Conservation (phyloP, 129 eudicot species). For the Saussurea involucrata region DNA sequence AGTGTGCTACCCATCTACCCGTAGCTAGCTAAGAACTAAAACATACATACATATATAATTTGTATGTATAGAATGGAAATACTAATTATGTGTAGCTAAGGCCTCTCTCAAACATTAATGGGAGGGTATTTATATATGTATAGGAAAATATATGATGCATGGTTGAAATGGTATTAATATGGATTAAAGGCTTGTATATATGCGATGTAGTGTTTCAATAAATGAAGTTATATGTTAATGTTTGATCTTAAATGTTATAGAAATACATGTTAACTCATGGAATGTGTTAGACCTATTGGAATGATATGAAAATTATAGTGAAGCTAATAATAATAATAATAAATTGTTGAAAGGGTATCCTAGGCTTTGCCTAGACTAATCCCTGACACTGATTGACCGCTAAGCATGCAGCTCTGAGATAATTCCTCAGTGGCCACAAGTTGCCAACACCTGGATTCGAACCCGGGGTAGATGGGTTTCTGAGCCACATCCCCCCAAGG, state of each 20-base stretch:
- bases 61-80: neutral
- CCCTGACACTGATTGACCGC: too few relatives aligned
- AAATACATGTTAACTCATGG: neutral
- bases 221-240: neutral
- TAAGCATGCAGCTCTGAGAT: too few relatives aligned
- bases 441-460: too few relatives aligned
- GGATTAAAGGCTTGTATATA: too few relatives aligned
- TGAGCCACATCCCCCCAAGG: too few relatives aligned
- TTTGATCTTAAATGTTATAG: too few relatives aligned
- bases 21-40: neutral
- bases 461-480: too few relatives aligned
- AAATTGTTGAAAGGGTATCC: too few relatives aligned
- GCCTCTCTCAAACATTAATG: slow-evolving; percentile 2
- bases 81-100: neutral
- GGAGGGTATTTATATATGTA: slow-evolving; percentile 8
- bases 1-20: neutral
- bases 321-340: too few relatives aligned
- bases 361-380: too few relatives aligned
- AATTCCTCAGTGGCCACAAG: too few relatives aligned
- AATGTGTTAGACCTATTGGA: neutral
- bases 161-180: neutral
- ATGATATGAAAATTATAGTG: neutral
- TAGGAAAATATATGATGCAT: neutral
- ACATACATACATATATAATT: neutral
- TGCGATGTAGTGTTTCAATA: neutral